Base-by-base conservation (phyloP, 2,329 filamentous ascomycete species). In the Fusarium equiseti region DNA sequence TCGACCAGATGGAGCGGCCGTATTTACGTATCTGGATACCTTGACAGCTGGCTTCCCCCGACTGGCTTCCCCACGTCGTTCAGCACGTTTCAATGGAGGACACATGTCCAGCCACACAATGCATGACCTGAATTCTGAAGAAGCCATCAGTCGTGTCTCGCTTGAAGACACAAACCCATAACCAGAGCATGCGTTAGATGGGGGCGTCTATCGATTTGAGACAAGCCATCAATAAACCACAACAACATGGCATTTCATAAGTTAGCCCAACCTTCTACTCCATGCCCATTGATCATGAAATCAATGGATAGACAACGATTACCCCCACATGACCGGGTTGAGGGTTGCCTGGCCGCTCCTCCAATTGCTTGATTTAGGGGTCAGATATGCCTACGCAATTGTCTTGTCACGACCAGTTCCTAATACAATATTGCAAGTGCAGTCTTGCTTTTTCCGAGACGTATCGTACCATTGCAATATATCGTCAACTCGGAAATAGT, bases 81-180 rank as follows among this genome's bases (percentile, higher is more conserved):
- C 76, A 75, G 72, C 73, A 76, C 77, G 76, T 79, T 79, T 79
- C 77, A 79, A 77, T 72, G 72, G 77, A 75, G 66, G 76, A 78
- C 78, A 80, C 78, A 79, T 79, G 77, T 76, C 76, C 73, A 79
- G 77, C 75, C 77, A 79, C 77, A 79, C 76, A 76, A 53, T 66
- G 32, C 65, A 71, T 66, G 55, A 52, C 58, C 69, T 62, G 61
- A 62, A 61, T 61, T 56, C 64, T 58, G 56, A 68, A 54, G 51
- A 68, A 68, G 62, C 55, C 73, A 66, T 67, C 62, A 54, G 42
- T 66, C 54, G 70, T 74, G 73, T 74, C 73, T 74, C 62, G 72
- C 71, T 51, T 29, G 58, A 59, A 45, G 35, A 44, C 27, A 59
- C 38, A 46, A 53, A 26, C 32, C 50, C n/a, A 35, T 45, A 56